A percentile compares a stretch with the other conserved stretches of the same genome.
phyloP scores from a whole-genome alignment of 768 basidiomycete species.

The Leucosporidium scottii region DNA sequence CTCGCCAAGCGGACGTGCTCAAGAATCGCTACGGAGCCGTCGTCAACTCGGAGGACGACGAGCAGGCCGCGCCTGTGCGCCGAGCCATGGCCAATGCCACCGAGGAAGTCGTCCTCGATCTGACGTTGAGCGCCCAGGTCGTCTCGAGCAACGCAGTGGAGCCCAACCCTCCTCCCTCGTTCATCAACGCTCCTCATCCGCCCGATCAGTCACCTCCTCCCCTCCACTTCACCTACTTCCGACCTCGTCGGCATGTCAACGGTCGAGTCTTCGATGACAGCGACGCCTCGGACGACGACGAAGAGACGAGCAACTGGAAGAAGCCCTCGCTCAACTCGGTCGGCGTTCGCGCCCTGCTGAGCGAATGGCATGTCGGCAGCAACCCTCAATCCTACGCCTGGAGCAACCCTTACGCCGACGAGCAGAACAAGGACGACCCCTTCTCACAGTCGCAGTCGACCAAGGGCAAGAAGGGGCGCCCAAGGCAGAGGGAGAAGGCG shows the following conservation, averaged over 20 bases:
- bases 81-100: neutral
- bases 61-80: too few species aligned
- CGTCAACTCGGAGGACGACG: too few species aligned
- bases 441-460: neutral
- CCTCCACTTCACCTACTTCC: slow-evolving; percentile 22
- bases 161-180: neutral
- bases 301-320: slow-evolving; percentile 7
- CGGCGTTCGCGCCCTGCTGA: slow-evolving; percentile 19
- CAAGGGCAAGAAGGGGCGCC: neutral
- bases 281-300: neutral
- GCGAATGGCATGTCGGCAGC: slow-evolving; percentile 30
- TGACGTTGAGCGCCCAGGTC: slow-evolving; percentile 2
- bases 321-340: neutral
- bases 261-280: too few species aligned
- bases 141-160: slow-evolving; percentile 2
- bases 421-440: slow-evolving; percentile 16
- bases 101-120: neutral
- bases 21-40: too few species aligned
- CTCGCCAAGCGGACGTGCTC: too few species aligned
- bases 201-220: slow-evolving; percentile 10
- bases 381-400: slow-evolving; percentile 25
- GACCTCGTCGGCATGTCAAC: neutral
- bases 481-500: neutral
- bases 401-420: slow-evolving; percentile 29
- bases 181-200: slow-evolving; percentile 20